Evolutionary conservation across 352 stramenopile genomes (phyloP).

Genomic region (Albugo candida): DNA sequence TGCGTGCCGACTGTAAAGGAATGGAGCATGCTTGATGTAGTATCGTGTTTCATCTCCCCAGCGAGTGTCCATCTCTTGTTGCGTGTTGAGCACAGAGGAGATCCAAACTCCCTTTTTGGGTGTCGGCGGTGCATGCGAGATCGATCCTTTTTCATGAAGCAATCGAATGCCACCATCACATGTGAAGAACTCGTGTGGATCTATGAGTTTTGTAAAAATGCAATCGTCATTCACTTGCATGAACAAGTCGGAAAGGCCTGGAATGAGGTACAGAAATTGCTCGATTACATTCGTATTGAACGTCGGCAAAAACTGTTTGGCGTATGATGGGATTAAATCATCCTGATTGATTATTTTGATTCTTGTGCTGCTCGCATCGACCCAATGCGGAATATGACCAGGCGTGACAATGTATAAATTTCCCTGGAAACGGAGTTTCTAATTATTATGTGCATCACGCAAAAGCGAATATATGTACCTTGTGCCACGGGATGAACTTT

Average conservation of each 20-base stretch:
- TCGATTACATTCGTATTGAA: constrained; percentile 83
- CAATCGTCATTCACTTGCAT: constrained; percentile 84
- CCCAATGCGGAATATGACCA: constrained; percentile 64
- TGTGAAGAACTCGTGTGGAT: constrained; percentile 69
- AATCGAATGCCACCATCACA: constrained; percentile 71
- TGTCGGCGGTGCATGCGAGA: constrained; percentile 50
- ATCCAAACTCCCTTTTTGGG: constrained; percentile 78
- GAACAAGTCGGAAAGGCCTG: constrained; percentile 68
- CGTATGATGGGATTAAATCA: constrained; percentile 63
- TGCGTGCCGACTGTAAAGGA: constrained; percentile 67
- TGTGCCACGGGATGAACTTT: constrained; percentile 72
- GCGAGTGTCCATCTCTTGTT: constrained; percentile 71
- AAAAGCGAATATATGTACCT: constrained; percentile 5
- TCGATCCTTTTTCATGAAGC: constrained; percentile 51
- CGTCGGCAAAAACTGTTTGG: constrained; percentile 56
- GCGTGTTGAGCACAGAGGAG: constrained; percentile 71
- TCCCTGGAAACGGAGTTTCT: constrained; percentile 12
- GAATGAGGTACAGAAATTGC: constrained; percentile 75
- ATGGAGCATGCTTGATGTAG: constrained; percentile 80
- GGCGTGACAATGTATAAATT: constrained; percentile 73
- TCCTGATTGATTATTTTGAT: constrained; percentile 81
- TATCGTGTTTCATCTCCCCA: constrained; percentile 58
- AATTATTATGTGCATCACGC: neutral
- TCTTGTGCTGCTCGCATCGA: constrained; percentile 57
- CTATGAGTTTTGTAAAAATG: constrained; percentile 65